Conservation (phyloP, 2,329 filamentous ascomycete genomes). For the Tolypocladium cylindrosporum region DNA sequence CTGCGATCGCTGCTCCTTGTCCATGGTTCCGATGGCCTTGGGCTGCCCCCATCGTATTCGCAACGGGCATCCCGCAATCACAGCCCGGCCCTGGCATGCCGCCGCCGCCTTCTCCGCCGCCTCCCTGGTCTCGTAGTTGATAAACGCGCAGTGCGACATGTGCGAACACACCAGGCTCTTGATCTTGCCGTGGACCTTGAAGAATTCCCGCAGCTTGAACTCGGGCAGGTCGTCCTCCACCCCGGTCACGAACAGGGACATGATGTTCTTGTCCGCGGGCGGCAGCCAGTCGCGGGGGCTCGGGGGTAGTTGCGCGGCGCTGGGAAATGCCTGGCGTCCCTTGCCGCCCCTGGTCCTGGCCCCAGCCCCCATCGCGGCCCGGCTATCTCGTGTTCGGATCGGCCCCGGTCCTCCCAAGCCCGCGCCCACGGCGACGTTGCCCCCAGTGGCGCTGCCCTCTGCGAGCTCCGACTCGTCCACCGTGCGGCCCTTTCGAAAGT, state of each 20-base stretch:
- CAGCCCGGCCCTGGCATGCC: conserved; percentile 75
- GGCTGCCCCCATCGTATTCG: conserved; percentile 89
- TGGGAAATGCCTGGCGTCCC: conserved; percentile 52
- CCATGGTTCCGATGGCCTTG: conserved; percentile 84
- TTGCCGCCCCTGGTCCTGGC: conserved; percentile 34
- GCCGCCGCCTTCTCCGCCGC: conserved; percentile 79
- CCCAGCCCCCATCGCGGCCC: conserved; percentile 39
- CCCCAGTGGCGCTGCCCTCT: conserved; percentile 24
- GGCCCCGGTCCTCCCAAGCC: conserved; percentile 60
- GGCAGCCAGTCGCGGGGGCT: conserved; percentile 78
- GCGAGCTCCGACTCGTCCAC: conserved; percentile 47
- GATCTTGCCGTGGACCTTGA: conserved; percentile 79
- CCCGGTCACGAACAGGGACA: conserved; percentile 88
- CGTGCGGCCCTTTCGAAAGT: conserved; percentile 78
- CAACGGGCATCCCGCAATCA: conserved; percentile 85
- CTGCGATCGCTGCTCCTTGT: conserved; percentile 70
- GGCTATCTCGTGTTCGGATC: conserved; percentile 63
- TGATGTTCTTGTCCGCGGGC: conserved; percentile 75
- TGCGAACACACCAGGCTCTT: conserved; percentile 93
- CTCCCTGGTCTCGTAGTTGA: conserved; percentile 83
- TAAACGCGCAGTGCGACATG: conserved; percentile 91
- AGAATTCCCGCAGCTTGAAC: conserved; percentile 82
- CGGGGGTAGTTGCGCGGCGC: conserved; percentile 64
- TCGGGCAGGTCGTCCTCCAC: conserved; percentile 95
- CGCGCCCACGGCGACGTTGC: conserved; percentile 41